Evolutionary conservation across 2,329 filamentous ascomycete genomes (phyloP).

Genomic region (Exophiala alcalophila): DNA sequence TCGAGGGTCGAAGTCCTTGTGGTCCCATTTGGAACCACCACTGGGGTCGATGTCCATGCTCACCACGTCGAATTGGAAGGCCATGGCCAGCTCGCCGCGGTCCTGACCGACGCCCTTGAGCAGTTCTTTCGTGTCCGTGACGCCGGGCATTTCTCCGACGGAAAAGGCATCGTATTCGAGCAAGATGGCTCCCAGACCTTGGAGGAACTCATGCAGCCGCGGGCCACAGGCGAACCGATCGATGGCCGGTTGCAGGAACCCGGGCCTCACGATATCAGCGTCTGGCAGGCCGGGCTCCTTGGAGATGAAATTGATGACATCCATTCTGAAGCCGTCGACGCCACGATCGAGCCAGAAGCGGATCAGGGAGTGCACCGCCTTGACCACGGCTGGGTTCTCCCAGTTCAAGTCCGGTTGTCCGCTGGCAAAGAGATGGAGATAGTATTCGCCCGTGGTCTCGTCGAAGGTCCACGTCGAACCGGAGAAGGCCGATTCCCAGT

Average conservation of each 20-base stretch:
- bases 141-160: constrained; percentile 42
- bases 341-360: constrained; percentile 76
- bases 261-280: constrained; percentile 39
- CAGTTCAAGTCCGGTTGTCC: constrained; percentile 85
- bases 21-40: constrained; percentile 44
- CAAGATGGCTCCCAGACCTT: constrained; percentile 38
- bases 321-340: constrained; percentile 69
- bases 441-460: constrained; percentile 68
- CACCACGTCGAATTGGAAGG: constrained; percentile 42
- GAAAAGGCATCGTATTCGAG: constrained; percentile 40
- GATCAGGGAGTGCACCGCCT: constrained; percentile 70
- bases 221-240: constrained; percentile 37
- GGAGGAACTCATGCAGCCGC: constrained; percentile 38
- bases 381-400: constrained; percentile 66
- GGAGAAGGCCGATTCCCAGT: constrained; percentile 56
- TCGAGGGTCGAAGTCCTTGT: constrained; percentile 45
- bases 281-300: constrained; percentile 57
- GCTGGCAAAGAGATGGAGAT: constrained; percentile 70
- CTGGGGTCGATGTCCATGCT: constrained; percentile 31
- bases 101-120: constrained; percentile 37
- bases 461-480: constrained; percentile 57
- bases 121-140: constrained; percentile 35
- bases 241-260: constrained; percentile 51
- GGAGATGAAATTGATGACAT: constrained; percentile 71
- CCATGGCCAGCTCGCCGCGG: constrained; percentile 40